These are phyloP conservation scores for Podospora pseudocomata DNA, from an alignment of 495 filamentous ascomycete species.

Conservation along the genomic window DNA sequence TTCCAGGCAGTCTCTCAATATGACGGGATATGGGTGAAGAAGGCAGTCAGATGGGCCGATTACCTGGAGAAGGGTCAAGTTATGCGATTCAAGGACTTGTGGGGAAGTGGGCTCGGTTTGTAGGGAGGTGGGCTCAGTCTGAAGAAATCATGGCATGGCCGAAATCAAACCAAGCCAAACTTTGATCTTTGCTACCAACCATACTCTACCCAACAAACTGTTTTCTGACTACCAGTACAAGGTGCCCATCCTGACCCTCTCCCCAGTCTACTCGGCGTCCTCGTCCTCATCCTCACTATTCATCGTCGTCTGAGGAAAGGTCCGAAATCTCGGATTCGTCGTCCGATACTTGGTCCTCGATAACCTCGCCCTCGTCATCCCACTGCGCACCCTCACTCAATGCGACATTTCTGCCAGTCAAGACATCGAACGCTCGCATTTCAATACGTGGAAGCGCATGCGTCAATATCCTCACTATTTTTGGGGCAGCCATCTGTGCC, in stretches of 20 bases:
- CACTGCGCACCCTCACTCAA: background rate
- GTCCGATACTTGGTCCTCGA: conserved; percentile 33
- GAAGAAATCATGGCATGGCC: background rate
- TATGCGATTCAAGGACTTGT: conserved; percentile 13
- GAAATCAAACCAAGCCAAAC: background rate
- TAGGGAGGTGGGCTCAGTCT: background rate
- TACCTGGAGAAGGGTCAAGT: conserved; percentile 14
- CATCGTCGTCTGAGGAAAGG: conserved; percentile 4
- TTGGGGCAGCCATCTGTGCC: conserved; percentile 5
- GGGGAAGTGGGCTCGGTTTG: background rate
- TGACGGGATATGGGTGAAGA: conserved; percentile 13
- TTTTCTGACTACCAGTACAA: background rate
- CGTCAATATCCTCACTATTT: conserved; percentile 6
- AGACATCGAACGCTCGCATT: background rate
- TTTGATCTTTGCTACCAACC: background rate
- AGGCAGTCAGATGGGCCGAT: conserved; percentile 16
- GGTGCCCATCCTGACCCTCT: background rate
- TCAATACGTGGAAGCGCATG: background rate
- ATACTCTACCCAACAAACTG: background rate
- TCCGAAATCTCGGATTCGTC: conserved; percentile 15
- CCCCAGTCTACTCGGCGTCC: background rate
- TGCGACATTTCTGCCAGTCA: conserved; percentile 2
- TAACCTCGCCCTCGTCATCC: conserved; percentile 27
- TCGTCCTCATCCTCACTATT: background rate
- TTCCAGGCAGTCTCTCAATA: too few species aligned